A percentile compares a stretch with the other conserved stretches of the same genome.
phyloP scores from a whole-genome alignment of 352 stramenopile species.

The Peronospora tabacina region DNA sequence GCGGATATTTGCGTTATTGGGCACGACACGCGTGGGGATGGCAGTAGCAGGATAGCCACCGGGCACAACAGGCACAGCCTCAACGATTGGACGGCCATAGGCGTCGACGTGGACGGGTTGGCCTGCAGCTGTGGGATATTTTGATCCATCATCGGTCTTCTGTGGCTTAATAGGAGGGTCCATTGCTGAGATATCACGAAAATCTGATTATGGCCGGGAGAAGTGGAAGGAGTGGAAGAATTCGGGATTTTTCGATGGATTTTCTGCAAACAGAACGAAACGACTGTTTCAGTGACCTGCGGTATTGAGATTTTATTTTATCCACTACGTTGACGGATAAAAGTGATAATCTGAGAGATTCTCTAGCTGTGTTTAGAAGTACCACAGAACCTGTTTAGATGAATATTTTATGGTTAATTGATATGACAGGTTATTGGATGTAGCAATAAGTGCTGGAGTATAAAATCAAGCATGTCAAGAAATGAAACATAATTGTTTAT shows the following conservation, averaged over 20 bases:
- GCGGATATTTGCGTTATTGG: constrained; percentile 64
- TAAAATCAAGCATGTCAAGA: too few relatives aligned
- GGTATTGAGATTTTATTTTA: too few relatives aligned
- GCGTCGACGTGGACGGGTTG: constrained; percentile 37
- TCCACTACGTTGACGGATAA: neutral
- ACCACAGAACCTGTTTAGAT: too few relatives aligned
- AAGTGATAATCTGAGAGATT: too few relatives aligned
- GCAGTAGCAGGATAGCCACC: constrained; percentile 9
- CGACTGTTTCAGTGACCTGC: neutral
- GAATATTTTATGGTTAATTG: too few relatives aligned
- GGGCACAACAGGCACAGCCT: constrained; percentile 26
- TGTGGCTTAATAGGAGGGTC: constrained; percentile 23
- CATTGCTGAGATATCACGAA: constrained; percentile 11
- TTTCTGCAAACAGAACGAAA: too few relatives aligned
- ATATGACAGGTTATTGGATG: too few relatives aligned
- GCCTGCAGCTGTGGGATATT: constrained; percentile 24
- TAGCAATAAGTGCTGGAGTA: too few relatives aligned
- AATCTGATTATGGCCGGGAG: too few relatives aligned
- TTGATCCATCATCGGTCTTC: constrained; percentile 17
- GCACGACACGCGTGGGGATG: constrained; percentile 28
- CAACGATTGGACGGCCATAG: constrained; percentile 43
- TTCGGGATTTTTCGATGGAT: constrained; percentile 1
- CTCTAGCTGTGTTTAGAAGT: too few relatives aligned
- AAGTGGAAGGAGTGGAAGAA: too few relatives aligned
- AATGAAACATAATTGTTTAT: too few relatives aligned